Evolutionary conservation across 106 monocot species (phyloP).

Genomic region (Allium sativum): DNA sequence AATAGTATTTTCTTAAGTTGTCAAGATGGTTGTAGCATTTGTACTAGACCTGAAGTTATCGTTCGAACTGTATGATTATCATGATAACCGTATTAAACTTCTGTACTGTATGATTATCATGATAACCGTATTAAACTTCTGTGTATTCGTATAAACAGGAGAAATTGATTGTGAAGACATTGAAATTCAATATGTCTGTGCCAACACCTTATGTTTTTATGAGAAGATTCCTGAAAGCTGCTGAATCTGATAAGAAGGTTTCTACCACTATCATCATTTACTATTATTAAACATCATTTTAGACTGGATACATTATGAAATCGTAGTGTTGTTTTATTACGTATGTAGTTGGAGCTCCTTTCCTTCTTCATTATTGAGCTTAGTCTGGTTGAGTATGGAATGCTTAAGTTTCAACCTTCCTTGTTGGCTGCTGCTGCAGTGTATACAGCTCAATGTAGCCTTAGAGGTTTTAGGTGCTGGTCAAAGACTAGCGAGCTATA

Average conservation of each 20-base stretch:
- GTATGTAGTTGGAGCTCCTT: constrained; percentile 21
- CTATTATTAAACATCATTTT: not conserved
- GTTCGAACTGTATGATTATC: not conserved
- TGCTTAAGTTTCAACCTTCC: constrained; percentile 72
- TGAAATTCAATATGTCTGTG: constrained; percentile 74
- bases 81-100: not conserved
- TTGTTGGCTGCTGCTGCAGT: constrained; percentile 74
- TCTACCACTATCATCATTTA: not conserved
- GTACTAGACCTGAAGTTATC: too few species aligned
- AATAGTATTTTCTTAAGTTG: too few species aligned
- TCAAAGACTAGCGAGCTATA: constrained; percentile 46
- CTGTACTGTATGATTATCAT: not conserved
- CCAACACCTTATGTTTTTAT: constrained; percentile 85
- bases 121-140: not conserved
- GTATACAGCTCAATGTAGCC: constrained; percentile 74
- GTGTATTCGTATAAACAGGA: constrained; percentile 5
- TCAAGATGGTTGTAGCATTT: too few species aligned
- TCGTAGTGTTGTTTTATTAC: not conserved
- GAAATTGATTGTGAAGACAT: constrained; percentile 53
- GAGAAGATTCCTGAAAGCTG: constrained; percentile 83
- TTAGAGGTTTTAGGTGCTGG: constrained; percentile 56
- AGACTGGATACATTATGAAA: not conserved
- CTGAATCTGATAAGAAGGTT: constrained; percentile 9
- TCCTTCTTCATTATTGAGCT: constrained; percentile 58
- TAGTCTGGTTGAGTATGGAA: constrained; percentile 53